Evolutionary conservation across 2,329 filamentous ascomycete species (phyloP).

Genomic region (Colletotrichum sojae): DNA sequence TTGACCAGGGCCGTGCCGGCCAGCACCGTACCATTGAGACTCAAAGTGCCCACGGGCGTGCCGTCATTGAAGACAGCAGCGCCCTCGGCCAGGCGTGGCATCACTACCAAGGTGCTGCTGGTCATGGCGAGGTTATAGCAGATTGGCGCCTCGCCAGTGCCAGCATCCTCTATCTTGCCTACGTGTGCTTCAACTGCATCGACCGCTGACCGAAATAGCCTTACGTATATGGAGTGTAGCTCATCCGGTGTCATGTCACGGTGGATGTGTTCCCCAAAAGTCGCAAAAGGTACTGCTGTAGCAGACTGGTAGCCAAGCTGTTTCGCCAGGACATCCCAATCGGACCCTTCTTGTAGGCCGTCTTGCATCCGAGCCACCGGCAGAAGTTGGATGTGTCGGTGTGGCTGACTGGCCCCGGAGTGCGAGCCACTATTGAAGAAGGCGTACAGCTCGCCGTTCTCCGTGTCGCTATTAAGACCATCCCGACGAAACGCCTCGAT

Average conservation of each 20-base stretch:
- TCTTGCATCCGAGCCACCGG: constrained; percentile 74
- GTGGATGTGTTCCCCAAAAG: constrained; percentile 58
- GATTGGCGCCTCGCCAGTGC: constrained; percentile 62
- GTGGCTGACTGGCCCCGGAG: constrained; percentile 80
- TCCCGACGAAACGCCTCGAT: constrained; percentile 66
- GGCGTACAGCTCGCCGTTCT: constrained; percentile 64
- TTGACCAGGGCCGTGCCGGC: constrained; percentile 76
- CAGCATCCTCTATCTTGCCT: constrained; percentile 41
- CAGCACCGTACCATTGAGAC: constrained; percentile 74
- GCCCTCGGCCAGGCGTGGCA: constrained; percentile 69
- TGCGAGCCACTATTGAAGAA: constrained; percentile 80
- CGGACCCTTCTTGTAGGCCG: constrained; percentile 54
- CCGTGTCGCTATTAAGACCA: constrained; percentile 44
- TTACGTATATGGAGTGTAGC: constrained; percentile 60
- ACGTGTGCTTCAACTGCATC: constrained; percentile 51
- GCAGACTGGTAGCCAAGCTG: constrained; percentile 45
- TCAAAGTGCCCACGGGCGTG: constrained; percentile 57
- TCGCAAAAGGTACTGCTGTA: constrained; percentile 56
- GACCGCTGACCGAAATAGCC: constrained; percentile 62
- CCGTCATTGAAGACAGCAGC: constrained; percentile 48
- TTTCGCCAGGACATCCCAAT: constrained; percentile 68
- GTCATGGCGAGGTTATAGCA: constrained; percentile 77
- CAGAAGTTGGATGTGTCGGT: constrained; percentile 80
- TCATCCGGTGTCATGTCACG: constrained; percentile 52
- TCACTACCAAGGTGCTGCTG: constrained; percentile 64